Conservation (phyloP, 768 basidiomycete species). For the Pleurotus tuber-regium region DNA sequence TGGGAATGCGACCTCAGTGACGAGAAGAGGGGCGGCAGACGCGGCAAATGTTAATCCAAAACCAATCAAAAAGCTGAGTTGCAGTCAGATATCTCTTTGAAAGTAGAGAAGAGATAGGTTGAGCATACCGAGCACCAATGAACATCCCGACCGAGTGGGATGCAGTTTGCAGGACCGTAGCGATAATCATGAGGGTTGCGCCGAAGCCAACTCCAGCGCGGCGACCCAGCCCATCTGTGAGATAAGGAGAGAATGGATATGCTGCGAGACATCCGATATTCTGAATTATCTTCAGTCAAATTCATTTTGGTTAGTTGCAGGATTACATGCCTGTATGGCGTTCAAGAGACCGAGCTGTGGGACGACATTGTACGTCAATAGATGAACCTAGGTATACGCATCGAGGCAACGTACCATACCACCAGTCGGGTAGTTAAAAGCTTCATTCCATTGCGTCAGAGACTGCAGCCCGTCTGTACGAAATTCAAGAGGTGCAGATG, state of each 20-base stretch:
- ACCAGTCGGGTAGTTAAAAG: conserved; percentile 4
- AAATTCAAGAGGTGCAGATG: background rate
- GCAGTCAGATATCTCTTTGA: background rate
- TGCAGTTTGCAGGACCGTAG: conserved; percentile 56
- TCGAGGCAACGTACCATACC: background rate
- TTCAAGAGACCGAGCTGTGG: conserved; percentile 7
- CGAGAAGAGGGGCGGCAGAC: conserved; percentile 72
- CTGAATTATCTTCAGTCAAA: conserved; percentile 15
- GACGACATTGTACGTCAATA: background rate
- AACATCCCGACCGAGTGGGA: conserved; percentile 62
- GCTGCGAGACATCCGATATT: conserved; percentile 60
- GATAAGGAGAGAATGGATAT: conserved; percentile 60
- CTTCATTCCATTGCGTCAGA: conserved; percentile 9
- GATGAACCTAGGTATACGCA: background rate
- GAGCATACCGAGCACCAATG: conserved; percentile 55
- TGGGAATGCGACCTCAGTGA: conserved; percentile 74
- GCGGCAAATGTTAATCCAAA: conserved; percentile 65
- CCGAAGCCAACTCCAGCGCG: conserved; percentile 57
- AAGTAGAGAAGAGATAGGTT: background rate
- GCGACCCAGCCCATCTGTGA: conserved; percentile 63
- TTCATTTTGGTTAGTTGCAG: background rate
- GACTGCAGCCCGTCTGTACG: conserved; percentile 6
- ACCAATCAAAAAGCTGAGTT: conserved; percentile 52
- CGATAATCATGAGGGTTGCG: conserved; percentile 56
- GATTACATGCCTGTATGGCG: background rate